Conservation (phyloP, 495 filamentous ascomycete genomes). For the Bathelium albidoporum region DNA sequence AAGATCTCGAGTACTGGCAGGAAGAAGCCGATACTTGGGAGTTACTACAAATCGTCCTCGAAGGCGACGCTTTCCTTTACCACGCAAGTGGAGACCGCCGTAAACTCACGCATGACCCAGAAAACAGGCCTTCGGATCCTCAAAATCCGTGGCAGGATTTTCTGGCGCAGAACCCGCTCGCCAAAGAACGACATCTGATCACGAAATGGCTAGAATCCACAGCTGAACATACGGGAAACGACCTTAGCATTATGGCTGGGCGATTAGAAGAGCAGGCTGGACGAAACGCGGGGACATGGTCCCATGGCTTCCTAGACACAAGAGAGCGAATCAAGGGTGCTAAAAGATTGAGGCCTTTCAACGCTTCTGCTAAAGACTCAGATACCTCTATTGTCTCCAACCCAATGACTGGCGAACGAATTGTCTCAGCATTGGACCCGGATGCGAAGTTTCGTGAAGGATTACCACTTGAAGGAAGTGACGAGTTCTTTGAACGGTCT, state of each 20-base stretch:
- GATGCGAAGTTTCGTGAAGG: conserved; percentile 75
- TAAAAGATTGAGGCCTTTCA: conserved; percentile 60
- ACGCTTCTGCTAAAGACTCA: conserved; percentile 43
- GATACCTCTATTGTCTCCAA: conserved; percentile 10
- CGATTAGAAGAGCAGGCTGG: conserved; percentile 54
- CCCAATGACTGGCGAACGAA: conserved; percentile 42
- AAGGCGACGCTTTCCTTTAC: conserved; percentile 33
- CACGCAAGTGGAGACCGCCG: conserved; percentile 19
- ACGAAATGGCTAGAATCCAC: conserved; percentile 75
- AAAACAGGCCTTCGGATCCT: conserved; percentile 50
- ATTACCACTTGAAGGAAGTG: conserved; percentile 60
- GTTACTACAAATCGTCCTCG: conserved; percentile 56
- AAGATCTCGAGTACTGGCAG: conserved; percentile 55
- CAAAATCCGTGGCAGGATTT: conserved; percentile 55
- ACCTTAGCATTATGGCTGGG: conserved; percentile 64
- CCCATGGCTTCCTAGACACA: conserved; percentile 85
- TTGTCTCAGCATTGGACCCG: conserved; percentile 84
- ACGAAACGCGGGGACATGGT: conserved; percentile 56
- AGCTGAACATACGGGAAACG: conserved; percentile 49
- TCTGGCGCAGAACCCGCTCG: conserved; percentile 55
- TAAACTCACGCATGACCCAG: conserved; percentile 19
- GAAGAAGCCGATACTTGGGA: conserved; percentile 82
- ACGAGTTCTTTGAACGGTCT: conserved; percentile 74
- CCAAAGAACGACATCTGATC: conserved; percentile 61
- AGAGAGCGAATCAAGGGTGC: conserved; percentile 79